Evolutionary conservation across 73 alveolate genomes (phyloP).

Genomic region (Paramecium tetraurelia): DNA sequence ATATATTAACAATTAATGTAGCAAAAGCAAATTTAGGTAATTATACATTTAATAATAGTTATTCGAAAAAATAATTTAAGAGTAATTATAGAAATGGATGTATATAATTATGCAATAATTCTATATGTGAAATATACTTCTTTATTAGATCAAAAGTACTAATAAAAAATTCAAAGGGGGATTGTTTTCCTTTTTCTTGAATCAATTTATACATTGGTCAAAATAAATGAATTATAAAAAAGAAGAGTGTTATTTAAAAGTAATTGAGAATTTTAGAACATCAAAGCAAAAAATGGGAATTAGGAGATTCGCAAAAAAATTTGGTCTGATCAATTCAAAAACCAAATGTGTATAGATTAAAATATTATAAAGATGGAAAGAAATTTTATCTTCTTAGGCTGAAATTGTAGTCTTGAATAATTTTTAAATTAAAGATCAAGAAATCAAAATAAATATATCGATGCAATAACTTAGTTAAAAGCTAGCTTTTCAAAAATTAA

Average conservation of each 20-base stretch:
- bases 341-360: neutral
- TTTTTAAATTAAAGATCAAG: neutral
- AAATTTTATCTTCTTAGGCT: neutral
- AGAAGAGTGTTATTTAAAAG: neutral
- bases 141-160: neutral
- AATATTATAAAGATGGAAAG: neutral
- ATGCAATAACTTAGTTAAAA: neutral
- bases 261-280: neutral
- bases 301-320: neutral
- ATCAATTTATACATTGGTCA: constrained; percentile 35
- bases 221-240: neutral
- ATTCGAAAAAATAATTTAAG: neutral
- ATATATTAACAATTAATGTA: neutral
- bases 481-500: neutral
- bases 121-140: neutral
- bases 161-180: neutral
- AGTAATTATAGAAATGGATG: neutral
- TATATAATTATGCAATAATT: neutral
- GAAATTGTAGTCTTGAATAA: neutral
- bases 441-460: neutral
- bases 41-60: neutral
- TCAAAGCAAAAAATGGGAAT: constrained; percentile 20
- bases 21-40: neutral
- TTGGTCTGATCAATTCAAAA: neutral
- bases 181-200: constrained; percentile 20